A percentile compares a stretch with the other conserved stretches of the same genome.
These are phyloP conservation scores for Cladophialophora immunda DNA, from an alignment of 2,329 filamentous ascomycete species.

Conservation along the genomic window DNA sequence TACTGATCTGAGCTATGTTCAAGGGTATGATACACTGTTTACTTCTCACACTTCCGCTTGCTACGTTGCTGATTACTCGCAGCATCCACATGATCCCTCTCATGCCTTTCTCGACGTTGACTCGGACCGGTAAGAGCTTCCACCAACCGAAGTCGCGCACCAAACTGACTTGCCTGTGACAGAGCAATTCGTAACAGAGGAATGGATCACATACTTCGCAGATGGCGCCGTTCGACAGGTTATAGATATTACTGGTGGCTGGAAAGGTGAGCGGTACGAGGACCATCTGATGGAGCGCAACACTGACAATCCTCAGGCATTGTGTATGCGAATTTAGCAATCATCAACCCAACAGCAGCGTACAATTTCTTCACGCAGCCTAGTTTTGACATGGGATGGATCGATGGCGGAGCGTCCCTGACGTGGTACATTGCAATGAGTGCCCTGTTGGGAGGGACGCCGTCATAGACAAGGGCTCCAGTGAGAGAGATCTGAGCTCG, in stretches of 20 bases:
- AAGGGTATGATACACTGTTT: conserved; percentile 54
- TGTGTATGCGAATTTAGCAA: conserved; percentile 81
- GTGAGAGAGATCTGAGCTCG: neutral
- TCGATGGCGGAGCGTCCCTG: conserved; percentile 78
- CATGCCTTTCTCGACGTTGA: conserved; percentile 72
- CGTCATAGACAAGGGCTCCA: conserved; percentile 10
- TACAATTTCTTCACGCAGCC: conserved; percentile 77
- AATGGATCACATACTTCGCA: conserved; percentile 83
- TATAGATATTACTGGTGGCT: conserved; percentile 71
- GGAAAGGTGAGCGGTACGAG: conserved; percentile 65
- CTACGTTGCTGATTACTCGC: conserved; percentile 43
- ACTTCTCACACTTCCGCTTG: conserved; percentile 29
- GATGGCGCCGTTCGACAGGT: conserved; percentile 68
- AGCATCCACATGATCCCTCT: conserved; percentile 87
- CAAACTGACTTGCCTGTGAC: conserved; percentile 28
- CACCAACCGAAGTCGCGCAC: neutral
- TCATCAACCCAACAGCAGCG: conserved; percentile 73
- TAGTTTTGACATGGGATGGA: conserved; percentile 71
- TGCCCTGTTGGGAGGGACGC: conserved; percentile 66
- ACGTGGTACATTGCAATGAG: conserved; percentile 86
- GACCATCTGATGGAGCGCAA: neutral
- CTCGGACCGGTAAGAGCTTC: conserved; percentile 59
- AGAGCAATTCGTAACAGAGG: conserved; percentile 75
- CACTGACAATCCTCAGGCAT: conserved; percentile 58
- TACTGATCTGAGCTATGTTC: conserved; percentile 73